Conservation (phyloP, 345 rosid genomes). For the Camelina laxa region DNA sequence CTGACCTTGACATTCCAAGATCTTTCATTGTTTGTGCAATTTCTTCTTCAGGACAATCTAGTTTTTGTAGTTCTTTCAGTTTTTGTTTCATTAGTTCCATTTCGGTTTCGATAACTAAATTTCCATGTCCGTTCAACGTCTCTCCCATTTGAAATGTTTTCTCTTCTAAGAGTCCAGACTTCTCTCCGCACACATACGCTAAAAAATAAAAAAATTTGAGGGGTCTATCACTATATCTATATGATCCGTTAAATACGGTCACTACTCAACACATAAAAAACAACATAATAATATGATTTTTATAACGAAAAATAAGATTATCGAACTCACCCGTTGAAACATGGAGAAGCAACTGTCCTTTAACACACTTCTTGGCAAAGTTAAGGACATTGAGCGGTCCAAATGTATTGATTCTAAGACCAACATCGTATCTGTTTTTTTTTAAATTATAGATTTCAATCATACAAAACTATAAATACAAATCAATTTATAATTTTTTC, state of each 20-base stretch:
- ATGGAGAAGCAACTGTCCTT: constrained; percentile 54
- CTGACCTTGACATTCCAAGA: constrained; percentile 59
- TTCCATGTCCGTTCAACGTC: too few species aligned
- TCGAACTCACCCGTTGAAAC: constrained; percentile 42
- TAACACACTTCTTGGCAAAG: constrained; percentile 63
- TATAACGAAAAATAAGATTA: neutral
- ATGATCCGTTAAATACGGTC: neutral
- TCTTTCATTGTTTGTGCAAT: constrained; percentile 52
- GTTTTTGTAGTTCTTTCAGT: constrained; percentile 42
- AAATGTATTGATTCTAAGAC: constrained; percentile 63
- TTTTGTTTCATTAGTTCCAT: constrained; percentile 44
- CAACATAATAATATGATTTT: neutral
- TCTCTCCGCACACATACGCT: constrained; percentile 74
- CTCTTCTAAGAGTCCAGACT: constrained; percentile 50
- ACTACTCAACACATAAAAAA: neutral
- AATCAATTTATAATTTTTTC: neutral
- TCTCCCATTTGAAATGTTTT: too few species aligned
- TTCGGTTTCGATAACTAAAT: too few species aligned
- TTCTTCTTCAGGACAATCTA: constrained; percentile 41
- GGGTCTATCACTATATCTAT: neutral
- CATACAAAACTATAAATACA: neutral
- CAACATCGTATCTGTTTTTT: constrained; percentile 68
- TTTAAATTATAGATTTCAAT: neutral
- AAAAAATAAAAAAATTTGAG: constrained; percentile 5
- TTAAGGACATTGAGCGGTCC: constrained; percentile 60